Percentiles rank a stretch among this genome's conserved stretches.
Conservation (phyloP, 495 filamentous ascomycete genomes). For the Aspergillus kassunensis region DNA sequence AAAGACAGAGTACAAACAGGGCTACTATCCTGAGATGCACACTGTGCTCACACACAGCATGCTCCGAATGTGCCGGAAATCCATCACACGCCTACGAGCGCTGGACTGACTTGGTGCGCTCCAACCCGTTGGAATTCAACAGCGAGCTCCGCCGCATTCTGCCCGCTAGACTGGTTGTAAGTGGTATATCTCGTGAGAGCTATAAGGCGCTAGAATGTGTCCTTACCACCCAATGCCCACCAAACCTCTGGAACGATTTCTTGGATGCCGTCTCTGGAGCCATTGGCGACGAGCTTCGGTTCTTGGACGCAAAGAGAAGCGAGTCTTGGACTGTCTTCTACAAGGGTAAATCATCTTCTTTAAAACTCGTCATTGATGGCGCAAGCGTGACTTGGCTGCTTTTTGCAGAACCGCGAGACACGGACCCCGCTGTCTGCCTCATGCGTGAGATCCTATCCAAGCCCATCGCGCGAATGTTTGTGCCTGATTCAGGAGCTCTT, state of each 20-base stretch:
- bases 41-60: slow-evolving; percentile 54
- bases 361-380: slow-evolving; percentile 48
- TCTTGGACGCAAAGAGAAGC: slow-evolving; percentile 43
- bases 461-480: slow-evolving; percentile 53
- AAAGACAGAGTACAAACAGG: slow-evolving; percentile 43
- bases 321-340: slow-evolving; percentile 52
- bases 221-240: not conserved
- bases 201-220: slow-evolving; percentile 22
- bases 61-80: slow-evolving; percentile 51
- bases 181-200: slow-evolving; percentile 26
- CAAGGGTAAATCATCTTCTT: slow-evolving; percentile 38
- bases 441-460: slow-evolving; percentile 45
- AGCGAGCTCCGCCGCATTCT: slow-evolving; percentile 35
- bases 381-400: slow-evolving; percentile 49
- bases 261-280: slow-evolving; percentile 29
- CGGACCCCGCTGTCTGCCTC: slow-evolving; percentile 34
- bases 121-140: slow-evolving; percentile 47
- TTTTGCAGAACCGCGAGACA: slow-evolving; percentile 42
- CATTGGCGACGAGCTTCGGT: slow-evolving; percentile 39
- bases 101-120: slow-evolving; percentile 25
- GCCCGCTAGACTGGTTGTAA: slow-evolving; percentile 44
- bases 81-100: slow-evolving; percentile 50
- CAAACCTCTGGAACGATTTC: slow-evolving; percentile 34
- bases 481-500: slow-evolving; percentile 24
- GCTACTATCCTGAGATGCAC: slow-evolving; percentile 43